Conservation (phyloP, 192 early-diverging fungal species). For the Paraglomus occultum region DNA sequence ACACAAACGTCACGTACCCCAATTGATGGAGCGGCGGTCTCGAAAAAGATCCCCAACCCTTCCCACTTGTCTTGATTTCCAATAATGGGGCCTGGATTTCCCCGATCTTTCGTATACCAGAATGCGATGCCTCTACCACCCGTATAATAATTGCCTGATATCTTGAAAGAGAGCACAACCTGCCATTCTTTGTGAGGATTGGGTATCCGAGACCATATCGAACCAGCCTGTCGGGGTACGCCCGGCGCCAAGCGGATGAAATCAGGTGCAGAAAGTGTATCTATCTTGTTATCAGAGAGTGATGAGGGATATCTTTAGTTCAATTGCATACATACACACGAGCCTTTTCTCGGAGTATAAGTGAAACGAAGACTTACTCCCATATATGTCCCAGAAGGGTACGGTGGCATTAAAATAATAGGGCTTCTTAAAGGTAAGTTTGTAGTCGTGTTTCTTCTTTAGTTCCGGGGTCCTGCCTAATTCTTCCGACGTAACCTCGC, state of each 20-base stretch:
- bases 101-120: slow-evolving; percentile 73
- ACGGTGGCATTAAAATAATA: slow-evolving; percentile 46
- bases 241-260: slow-evolving; percentile 61
- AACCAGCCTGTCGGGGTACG: slow-evolving; percentile 52
- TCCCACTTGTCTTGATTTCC: slow-evolving; percentile 66
- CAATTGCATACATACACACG: slow-evolving; percentile 1
- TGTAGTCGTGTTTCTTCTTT: slow-evolving; percentile 49
- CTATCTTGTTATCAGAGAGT: slow-evolving; percentile 23
- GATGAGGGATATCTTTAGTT: neutral
- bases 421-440: slow-evolving; percentile 59
- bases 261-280: slow-evolving; percentile 40
- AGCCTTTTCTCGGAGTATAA: neutral
- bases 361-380: slow-evolving; percentile 36
- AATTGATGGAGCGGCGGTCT: slow-evolving; percentile 50
- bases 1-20: slow-evolving; percentile 22
- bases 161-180: slow-evolving; percentile 59
- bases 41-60: slow-evolving; percentile 65
- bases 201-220: slow-evolving; percentile 57
- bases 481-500: no score
- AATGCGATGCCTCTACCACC: slow-evolving; percentile 79
- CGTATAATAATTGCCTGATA: slow-evolving; percentile 52
- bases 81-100: slow-evolving; percentile 54
- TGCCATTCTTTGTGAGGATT: slow-evolving; percentile 74
- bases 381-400: slow-evolving; percentile 51
- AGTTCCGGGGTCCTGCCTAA: no score